A percentile compares a stretch with the other conserved stretches of the same genome.
phyloP scores from a whole-genome alignment of 108 stramenopile genomes.

The Nannochloropsis oceanica region DNA sequence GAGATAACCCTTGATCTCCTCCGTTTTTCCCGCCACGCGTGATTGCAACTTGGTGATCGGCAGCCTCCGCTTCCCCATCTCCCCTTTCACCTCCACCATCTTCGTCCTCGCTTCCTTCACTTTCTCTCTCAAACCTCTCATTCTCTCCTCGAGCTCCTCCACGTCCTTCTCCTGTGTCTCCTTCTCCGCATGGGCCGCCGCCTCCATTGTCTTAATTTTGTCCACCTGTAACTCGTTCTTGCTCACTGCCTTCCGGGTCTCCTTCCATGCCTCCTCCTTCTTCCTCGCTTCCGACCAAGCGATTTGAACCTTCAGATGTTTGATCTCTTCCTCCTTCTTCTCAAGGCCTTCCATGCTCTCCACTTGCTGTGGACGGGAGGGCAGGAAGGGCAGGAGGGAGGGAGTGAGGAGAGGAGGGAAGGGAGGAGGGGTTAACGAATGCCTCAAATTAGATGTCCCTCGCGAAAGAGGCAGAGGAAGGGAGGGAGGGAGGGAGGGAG shows the following conservation, averaged over 20 bases:
- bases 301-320: neutral
- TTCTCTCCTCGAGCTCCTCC: neutral
- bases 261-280: neutral
- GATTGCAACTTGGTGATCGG: neutral
- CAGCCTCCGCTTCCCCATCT: neutral
- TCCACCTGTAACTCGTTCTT: neutral
- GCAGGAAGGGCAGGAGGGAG: neutral
- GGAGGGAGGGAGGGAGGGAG: too few species aligned
- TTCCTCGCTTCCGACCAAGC: neutral
- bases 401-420: too few species aligned
- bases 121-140: neutral
- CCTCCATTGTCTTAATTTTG: neutral
- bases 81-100: neutral
- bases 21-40: neutral
- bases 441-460: too few species aligned
- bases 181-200: neutral
- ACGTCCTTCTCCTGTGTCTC: slow-evolving; percentile 3
- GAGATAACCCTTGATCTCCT: slow-evolving; percentile 7
- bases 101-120: neutral
- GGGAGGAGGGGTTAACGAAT: too few species aligned
- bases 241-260: neutral
- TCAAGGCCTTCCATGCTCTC: neutral
- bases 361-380: neutral
- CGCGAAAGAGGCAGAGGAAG: too few species aligned
- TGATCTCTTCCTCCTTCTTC: neutral